Evolutionary conservation across 208 protist genomes (phyloP).

Genomic region (Acanthamoeba sp.): DNA sequence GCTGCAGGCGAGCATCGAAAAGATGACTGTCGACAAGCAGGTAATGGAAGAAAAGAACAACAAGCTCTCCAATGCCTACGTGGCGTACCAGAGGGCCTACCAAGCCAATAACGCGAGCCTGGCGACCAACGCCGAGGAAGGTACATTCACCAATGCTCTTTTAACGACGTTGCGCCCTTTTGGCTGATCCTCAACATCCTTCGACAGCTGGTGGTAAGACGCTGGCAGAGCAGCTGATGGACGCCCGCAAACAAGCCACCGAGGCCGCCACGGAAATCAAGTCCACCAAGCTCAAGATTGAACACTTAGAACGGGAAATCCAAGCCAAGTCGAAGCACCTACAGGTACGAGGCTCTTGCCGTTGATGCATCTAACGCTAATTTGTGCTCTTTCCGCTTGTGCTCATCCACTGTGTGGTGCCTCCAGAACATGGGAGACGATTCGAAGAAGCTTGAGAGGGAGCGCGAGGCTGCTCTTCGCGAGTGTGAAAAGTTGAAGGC

Average conservation of each 20-base stretch:
- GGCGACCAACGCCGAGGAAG: slow-evolving; percentile 72
- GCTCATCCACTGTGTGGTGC: not conserved
- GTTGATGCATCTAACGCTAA: not conserved
- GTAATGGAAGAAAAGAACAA: slow-evolving; percentile 71
- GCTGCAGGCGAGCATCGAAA: slow-evolving; percentile 25
- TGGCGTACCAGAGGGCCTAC: slow-evolving; percentile 48
- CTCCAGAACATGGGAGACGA: slow-evolving; percentile 38
- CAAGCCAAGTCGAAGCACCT: slow-evolving; percentile 58
- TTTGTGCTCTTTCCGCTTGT: not conserved
- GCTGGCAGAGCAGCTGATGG: slow-evolving; percentile 84
- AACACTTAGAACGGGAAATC: slow-evolving; percentile 79
- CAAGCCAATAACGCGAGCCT: slow-evolving; percentile 74
- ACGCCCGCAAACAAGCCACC: slow-evolving; percentile 75
- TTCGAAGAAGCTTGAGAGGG: slow-evolving; percentile 32
- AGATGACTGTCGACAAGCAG: slow-evolving; percentile 68
- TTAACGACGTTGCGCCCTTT: too few relatives aligned
- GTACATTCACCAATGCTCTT: not conserved
- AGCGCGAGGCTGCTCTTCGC: slow-evolving; percentile 48
- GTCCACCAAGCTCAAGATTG: slow-evolving; percentile 77
- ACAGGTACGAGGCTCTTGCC: not conserved
- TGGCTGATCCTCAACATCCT: not conserved
- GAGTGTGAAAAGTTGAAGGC: slow-evolving; percentile 81
- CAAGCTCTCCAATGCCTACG: slow-evolving; percentile 73
- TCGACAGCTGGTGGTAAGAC: slow-evolving; percentile 76
- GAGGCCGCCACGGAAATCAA: slow-evolving; percentile 71